Evolutionary conservation across 371 early-diverging fungal species (phyloP), one percentile per base, ranked within the genome.

Genomic region (Mortierella sp.): DNA sequence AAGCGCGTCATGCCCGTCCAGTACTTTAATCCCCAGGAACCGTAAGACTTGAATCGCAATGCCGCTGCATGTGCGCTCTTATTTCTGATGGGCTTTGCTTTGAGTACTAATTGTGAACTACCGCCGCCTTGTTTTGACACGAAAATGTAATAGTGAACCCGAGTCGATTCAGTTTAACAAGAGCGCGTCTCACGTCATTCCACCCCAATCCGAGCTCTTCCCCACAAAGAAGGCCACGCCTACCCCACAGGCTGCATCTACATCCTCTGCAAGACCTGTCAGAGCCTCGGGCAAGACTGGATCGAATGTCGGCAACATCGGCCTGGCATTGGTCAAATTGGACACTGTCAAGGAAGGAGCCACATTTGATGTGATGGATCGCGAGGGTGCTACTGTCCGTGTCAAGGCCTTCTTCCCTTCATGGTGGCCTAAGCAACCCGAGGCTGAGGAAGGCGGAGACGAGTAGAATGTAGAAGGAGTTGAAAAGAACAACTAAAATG

Each of bases 1-100:
- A 98, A 98, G 89, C 93, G 98, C 53, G 90, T 98, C 31, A 91
- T 98, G 31, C 98, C 99, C 6, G 91, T 98, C 10, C 93, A 96
- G 76, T 78, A 90, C 31, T 91, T 88, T 64, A 75, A 73, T 5
- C 78, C 88, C 28, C 83, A 79, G 28, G 90, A 90, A 40, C 78
- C 81, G 90, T 89, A 90, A 76, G 88, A 73, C 53, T 5, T 28
- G 13, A 19, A 10, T 51, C 19, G 5, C 21, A 5, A 34, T 67
- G 16, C 40, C 44, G 26, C 3, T 31, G n/a, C 26, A 19, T 8
- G 19, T 34, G 34, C 6, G 59, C 16, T 13, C 13, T 31, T 40
- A 40, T 5, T 61, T 14, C 28, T 51, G 13, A 44, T 75, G 5
- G 31, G n/a, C 19, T 24, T 69, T 14, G 28, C 73, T 2, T 40